These are phyloP conservation scores for Ettlia oleoabundans DNA, from an alignment of 139 green algal genomes.

Conservation along the genomic window DNA sequence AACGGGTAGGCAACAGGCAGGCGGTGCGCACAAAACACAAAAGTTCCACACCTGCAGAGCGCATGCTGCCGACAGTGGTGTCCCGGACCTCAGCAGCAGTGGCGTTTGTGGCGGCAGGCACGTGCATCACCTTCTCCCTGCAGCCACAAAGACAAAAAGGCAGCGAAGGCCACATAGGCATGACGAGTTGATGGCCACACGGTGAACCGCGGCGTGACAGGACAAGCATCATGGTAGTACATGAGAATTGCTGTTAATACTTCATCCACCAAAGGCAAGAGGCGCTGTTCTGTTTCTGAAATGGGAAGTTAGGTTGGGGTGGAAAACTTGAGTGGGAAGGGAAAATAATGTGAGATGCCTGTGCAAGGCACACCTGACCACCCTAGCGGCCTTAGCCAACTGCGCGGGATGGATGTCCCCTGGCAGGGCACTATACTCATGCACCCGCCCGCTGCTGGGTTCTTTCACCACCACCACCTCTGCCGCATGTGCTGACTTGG, in stretches of 20 bases:
- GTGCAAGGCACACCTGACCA: not conserved
- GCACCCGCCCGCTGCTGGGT: not conserved
- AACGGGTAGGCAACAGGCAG: not conserved
- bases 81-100: not conserved
- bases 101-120: not conserved
- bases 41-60: not conserved
- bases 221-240: no score
- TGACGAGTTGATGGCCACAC: no score
- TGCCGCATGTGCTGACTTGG: not conserved
- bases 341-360: no score
- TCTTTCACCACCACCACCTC: not conserved
- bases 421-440: constrained; percentile 18
- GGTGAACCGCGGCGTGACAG: no score
- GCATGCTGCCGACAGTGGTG: constrained; percentile 11
- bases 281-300: not conserved
- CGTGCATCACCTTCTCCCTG: constrained; percentile 30
- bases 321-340: no score
- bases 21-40: not conserved
- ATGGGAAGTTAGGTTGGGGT: not conserved
- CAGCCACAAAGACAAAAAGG: not conserved
- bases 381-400: constrained; percentile 15
- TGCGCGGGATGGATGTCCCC: constrained; percentile 26
- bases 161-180: no score
- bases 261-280: not conserved
- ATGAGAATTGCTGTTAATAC: no score